Conservation (phyloP, 1,284 basidiomycete species). For the Cystobasidiaceae sp. region DNA sequence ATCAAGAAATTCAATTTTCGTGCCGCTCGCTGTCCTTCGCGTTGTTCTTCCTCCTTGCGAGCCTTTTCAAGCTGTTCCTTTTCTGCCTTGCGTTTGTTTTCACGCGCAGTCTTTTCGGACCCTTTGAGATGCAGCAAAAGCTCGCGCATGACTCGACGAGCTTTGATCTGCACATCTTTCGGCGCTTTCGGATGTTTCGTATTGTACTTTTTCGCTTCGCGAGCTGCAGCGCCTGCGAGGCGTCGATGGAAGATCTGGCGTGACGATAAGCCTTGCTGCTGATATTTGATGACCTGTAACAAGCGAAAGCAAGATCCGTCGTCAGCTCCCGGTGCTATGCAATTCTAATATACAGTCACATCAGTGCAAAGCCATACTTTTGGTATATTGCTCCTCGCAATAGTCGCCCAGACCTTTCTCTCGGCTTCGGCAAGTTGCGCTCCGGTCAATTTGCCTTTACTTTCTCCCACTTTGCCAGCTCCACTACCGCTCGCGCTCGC, state of each 20-base stretch:
- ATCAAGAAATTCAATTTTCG: slow-evolving; percentile 98
- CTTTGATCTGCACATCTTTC: slow-evolving; percentile 84
- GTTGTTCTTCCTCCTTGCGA: slow-evolving; percentile 90
- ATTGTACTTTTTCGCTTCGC: slow-evolving; percentile 51
- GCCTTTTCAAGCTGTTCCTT: slow-evolving; percentile 85
- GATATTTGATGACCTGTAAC: slow-evolving; percentile 3
- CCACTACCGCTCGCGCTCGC: too few species aligned
- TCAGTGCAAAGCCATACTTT: too few species aligned
- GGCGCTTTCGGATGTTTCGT: slow-evolving; percentile 67
- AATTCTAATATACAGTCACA: too few species aligned
- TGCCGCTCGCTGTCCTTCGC: slow-evolving; percentile 90
- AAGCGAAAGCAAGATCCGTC: too few species aligned
- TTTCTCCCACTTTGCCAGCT: neutral
- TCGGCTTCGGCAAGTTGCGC: slow-evolving; percentile 11
- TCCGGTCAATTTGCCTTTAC: slow-evolving; percentile 6
- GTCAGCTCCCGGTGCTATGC: too few species aligned
- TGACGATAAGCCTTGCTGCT: slow-evolving; percentile 12
- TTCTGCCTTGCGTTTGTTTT: slow-evolving; percentile 87
- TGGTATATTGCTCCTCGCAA: slow-evolving; percentile 40
- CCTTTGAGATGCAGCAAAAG: slow-evolving; percentile 58
- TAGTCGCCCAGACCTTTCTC: slow-evolving; percentile 38
- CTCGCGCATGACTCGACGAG: slow-evolving; percentile 69
- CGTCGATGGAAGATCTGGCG: slow-evolving; percentile 37
- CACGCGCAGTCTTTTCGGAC: slow-evolving; percentile 93
- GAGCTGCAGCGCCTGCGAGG: slow-evolving; percentile 36